Evolutionary conservation across 192 early-diverging fungal genomes (phyloP), one percentile per base, ranked within the genome.

Genomic region (Umbelopsis sp.): DNA sequence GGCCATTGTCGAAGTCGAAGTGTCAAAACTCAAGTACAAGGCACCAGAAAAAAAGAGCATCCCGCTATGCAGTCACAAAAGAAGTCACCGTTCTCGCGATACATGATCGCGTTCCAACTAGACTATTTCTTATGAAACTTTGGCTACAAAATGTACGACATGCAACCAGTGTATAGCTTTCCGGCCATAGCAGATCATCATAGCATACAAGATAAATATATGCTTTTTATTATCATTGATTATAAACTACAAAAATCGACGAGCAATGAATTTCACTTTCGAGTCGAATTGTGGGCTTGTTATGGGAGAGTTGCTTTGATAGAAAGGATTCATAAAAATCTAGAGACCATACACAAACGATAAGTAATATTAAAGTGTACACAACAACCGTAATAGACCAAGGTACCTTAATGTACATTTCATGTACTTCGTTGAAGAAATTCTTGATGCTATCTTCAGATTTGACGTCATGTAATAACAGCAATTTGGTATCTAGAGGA

Each of bases 271-370:
- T 46, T 86, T 82, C 25, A 98, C 90, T 81, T 92, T 92, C 18
- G 76, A 74, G 77, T 95, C 95, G 79, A 98, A 97, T 9, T 84
- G 75, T 37, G 87, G 71, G 10, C 90, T 91, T 30, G 84, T 89
- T 25, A 98, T 96, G 7, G 91, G 80, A n/a, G 86, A 67, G 78
- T 94, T 95, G 20, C 90, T 80, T 53, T 95, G 90, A 71, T 90
- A 95, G 66, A 98, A 97, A 16, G 97, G 95, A 80, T 97, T 98
- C 78, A 96, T 73, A 47, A 97, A 67, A 1, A 87, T 84, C 88
- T 95, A 83, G 22, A 75, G 64, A 52, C 41, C 20, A 18, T 33
- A 21, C 1, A 41, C 5, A 41, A 6, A 4, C 27, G 27, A 3
- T 30, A 30, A 30, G 27, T 30, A 30, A 30, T 3, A 30, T 30